Conservation (phyloP, 2,329 filamentous ascomycete genomes). For the Ascochyta koolunga region DNA sequence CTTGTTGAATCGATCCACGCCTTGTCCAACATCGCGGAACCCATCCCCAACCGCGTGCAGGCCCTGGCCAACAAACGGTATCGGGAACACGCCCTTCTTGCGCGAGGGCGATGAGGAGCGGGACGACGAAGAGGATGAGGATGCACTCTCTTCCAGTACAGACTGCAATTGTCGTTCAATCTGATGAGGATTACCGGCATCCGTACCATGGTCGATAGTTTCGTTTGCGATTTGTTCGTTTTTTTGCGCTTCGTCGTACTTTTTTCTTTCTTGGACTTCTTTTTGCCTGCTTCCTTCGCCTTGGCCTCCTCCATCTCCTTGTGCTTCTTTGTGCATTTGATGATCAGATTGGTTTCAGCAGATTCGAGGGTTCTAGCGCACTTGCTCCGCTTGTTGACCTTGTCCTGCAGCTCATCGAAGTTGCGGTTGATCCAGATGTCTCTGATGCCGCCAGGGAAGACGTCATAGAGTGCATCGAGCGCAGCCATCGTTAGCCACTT, state of each 20-base stretch:
- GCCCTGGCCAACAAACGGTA: constrained; percentile 52
- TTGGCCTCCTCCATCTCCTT: constrained; percentile 69
- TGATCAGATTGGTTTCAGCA: constrained; percentile 85
- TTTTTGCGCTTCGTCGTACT: constrained; percentile 69
- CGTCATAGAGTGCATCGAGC: constrained; percentile 84
- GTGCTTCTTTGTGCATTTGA: constrained; percentile 77
- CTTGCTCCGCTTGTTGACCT: constrained; percentile 75
- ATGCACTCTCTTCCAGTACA: constrained; percentile 46
- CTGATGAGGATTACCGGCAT: constrained; percentile 64
- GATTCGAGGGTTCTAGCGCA: constrained; percentile 75
- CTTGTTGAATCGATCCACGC: constrained; percentile 47
- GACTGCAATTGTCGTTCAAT: constrained; percentile 57
- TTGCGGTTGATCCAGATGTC: constrained; percentile 98
- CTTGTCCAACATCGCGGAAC: constrained; percentile 57
- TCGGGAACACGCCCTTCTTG: constrained; percentile 42
- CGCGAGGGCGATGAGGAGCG: constrained; percentile 43
- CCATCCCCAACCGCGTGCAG: constrained; percentile 52
- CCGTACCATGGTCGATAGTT: constrained; percentile 60
- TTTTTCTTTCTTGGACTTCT: constrained; percentile 58
- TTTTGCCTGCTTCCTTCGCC: constrained; percentile 66
- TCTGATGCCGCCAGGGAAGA: constrained; percentile 91
- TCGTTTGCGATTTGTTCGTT: constrained; percentile 58
- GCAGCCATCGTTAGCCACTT: constrained; percentile 90
- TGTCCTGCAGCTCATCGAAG: constrained; percentile 80
- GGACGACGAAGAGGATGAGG: constrained; percentile 42